These are phyloP conservation scores for Jatropha podagrica DNA, from an alignment of 441 rosid genomes.

Conservation along the genomic window DNA sequence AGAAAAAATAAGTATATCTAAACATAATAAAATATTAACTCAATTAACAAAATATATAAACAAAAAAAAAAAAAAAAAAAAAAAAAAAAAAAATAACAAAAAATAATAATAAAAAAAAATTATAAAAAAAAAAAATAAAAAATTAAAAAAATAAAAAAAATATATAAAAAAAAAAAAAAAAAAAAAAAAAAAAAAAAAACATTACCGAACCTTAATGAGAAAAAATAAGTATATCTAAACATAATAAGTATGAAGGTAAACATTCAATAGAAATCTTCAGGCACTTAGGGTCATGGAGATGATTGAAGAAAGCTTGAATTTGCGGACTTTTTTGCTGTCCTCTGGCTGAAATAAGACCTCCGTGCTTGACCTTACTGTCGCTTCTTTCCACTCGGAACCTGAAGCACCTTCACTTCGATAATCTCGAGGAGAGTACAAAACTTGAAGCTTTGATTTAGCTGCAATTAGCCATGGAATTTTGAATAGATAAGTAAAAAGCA, in stretches of 20 bases:
- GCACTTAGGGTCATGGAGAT: constrained; percentile 72
- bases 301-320: constrained; percentile 76
- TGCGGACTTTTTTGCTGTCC: constrained; percentile 58
- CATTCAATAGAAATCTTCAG: constrained; percentile 26
- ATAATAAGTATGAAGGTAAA: background rate
- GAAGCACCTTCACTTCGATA: constrained; percentile 80
- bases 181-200: no score
- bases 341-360: constrained; percentile 73
- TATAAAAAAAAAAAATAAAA: no score
- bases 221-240: no score
- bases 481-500: background rate
- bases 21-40: no score
- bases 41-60: no score
- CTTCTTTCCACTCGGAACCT: constrained; percentile 71
- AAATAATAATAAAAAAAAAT: no score
- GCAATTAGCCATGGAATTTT: constrained; percentile 28
- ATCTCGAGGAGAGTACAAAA: constrained; percentile 72
- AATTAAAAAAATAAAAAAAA: no score
- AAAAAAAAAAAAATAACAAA: no score
- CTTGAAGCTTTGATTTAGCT: constrained; percentile 83
- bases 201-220: no score
- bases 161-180: no score
- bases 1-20: no score
- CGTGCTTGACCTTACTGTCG: constrained; percentile 66
- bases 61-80: no score